Base-by-base conservation (phyloP, 2,329 filamentous ascomycete genomes). In the Aureobasidium sp. region DNA sequence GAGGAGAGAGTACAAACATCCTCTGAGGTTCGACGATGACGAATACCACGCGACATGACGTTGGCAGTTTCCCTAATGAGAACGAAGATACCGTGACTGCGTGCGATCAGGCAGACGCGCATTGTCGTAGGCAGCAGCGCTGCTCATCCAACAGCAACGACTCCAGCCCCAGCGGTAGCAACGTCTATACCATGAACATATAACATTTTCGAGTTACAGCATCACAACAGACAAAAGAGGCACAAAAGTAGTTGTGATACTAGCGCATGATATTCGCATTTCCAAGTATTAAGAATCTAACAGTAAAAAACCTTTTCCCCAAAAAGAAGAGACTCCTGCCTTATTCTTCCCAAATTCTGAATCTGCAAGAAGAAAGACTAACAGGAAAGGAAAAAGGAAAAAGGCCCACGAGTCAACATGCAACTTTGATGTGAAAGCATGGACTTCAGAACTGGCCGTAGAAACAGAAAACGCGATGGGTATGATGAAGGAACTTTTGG, bases 351-450 rank as follows among this genome's bases (percentile, higher is more conserved):
- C 34, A 37, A 37, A 37, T 13, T 37, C 34, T 37, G 34, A 37
- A 37, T 37, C 34, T 37, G 34, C 34, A 37, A 43, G 39, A 12
- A 44, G 20, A 44, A 44, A 44, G 20, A 44, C n/a, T 20, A 44
- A 24, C 41, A 44, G 41, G n/a, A 44, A 37, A 37, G 5, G n/a
- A 12, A 26, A 36, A 52, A n/a, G 7, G 7, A 55, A 55, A 55
- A 43, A 41, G 51, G 51, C 51, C 51, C 51, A 41, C 51, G 51
- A 55, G 51, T 55, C 51, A 43, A 37, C 51, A 20, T 15, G 15
- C 34, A 37, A 37, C 15, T 2, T 15, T 37, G 34, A 37, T 2
- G 4, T 37, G 12, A 24, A 10, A 20, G 20, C 20, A 20, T 20
- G 47, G 47, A 52, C 34, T 3, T 52, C 50, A 27, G 32, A 37